These are phyloP conservation scores for Gillenia trifoliata DNA, from an alignment of 306 rosid species.

Conservation along the genomic window DNA sequence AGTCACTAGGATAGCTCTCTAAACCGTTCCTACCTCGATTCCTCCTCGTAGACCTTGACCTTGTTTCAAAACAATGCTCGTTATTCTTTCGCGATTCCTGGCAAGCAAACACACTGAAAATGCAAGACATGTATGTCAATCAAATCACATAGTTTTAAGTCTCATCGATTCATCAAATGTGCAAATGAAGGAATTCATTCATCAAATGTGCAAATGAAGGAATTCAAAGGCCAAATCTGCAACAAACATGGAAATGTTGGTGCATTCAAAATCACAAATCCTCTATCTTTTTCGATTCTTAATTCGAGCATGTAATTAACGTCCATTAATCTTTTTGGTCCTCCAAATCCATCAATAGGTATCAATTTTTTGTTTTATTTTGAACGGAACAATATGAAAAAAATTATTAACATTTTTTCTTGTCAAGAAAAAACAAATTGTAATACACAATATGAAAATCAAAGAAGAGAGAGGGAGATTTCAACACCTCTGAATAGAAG, in stretches of 20 bases:
- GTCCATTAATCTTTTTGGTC: background rate
- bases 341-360: background rate
- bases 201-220: no score
- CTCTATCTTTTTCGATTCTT: background rate
- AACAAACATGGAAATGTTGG: background rate
- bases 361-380: no score
- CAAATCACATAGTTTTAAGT: background rate
- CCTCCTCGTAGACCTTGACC: conserved; percentile 25
- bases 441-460: background rate
- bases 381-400: no score
- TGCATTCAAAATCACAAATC: background rate
- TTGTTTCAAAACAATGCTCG: conserved; percentile 29
- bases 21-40: conserved; percentile 19
- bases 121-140: conserved; percentile 2
- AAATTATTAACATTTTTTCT: background rate
- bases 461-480: background rate
- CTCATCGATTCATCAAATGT: no score
- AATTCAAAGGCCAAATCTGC: background rate
- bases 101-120: conserved; percentile 45
- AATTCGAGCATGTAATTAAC: background rate
- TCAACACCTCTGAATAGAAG: conserved; percentile 46
- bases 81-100: conserved; percentile 27
- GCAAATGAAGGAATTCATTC: background rate
- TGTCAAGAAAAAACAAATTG: background rate
- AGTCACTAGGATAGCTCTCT: conserved; percentile 17